Percentiles rank a stretch among this genome's conserved stretches.
Conservation (phyloP, 208 protist genomes). For the Acanthamoeba castellanii region DNA sequence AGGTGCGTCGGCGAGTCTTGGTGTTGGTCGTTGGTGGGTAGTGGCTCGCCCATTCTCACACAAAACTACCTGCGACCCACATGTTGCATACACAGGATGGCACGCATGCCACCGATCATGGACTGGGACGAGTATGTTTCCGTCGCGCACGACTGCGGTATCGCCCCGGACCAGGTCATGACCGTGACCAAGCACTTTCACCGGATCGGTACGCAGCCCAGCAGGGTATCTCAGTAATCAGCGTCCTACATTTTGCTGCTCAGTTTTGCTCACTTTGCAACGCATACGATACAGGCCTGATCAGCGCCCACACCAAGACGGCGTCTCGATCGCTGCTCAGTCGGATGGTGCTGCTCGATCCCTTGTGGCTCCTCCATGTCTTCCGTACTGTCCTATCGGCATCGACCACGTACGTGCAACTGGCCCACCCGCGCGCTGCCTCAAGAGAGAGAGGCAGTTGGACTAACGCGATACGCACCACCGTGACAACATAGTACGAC, state of each 20-base stretch:
- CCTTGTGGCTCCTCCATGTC: conserved; percentile 46
- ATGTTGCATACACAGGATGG: background rate
- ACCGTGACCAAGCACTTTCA: conserved; percentile 71
- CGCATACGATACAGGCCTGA: background rate
- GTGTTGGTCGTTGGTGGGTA: background rate
- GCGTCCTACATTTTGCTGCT: background rate
- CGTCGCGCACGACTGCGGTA: conserved; percentile 46
- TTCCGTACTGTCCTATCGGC: conserved; percentile 21
- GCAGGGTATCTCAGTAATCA: background rate
- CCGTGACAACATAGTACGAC: background rate
- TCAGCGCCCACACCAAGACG: conserved; percentile 49
- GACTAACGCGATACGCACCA: background rate
- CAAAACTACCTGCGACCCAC: too few relatives aligned
- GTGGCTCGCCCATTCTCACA: background rate
- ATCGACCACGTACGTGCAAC: background rate
- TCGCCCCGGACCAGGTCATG: conserved; percentile 37
- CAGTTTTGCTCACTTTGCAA: background rate
- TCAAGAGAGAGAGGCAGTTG: background rate
- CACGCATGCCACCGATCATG: conserved; percentile 65
- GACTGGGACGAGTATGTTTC: conserved; percentile 60
- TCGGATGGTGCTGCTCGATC: conserved; percentile 64
- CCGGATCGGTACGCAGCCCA: conserved; percentile 14
- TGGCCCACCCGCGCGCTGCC: background rate
- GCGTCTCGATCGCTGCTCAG: conserved; percentile 31
- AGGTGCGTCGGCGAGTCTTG: background rate